These are phyloP conservation scores for Phytophthora aleatoria DNA, from an alignment of 352 stramenopile genomes.

Conservation along the genomic window DNA sequence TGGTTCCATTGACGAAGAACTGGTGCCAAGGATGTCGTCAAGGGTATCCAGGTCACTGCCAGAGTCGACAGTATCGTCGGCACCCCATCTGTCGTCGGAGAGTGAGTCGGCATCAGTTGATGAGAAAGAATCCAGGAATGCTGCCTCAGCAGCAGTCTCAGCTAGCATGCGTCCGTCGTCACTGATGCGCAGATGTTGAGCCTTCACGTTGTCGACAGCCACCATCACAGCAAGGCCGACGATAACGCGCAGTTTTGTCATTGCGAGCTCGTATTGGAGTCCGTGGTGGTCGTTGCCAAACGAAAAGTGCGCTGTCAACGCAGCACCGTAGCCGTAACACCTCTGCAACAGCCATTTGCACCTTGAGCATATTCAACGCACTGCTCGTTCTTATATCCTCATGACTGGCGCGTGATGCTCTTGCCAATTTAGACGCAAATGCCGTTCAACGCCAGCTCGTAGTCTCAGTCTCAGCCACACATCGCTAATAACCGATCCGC, in stretches of 20 bases:
- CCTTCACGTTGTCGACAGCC: background rate
- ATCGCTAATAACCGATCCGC: no score
- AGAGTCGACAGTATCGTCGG: background rate
- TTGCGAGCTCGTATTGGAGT: background rate
- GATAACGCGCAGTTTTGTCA: slow-evolving; percentile 24
- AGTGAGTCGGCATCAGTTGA: slow-evolving; percentile 2
- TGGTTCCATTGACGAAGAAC: background rate
- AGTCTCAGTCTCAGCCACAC: no score
- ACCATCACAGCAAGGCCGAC: slow-evolving; percentile 10
- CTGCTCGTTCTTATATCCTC: no score
- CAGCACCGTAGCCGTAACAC: no score
- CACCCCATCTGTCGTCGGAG: background rate
- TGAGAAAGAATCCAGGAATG: slow-evolving; percentile 11
- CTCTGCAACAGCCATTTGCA: no score
- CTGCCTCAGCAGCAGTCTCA: slow-evolving; percentile 1
- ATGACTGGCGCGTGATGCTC: no score
- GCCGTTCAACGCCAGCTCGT: no score
- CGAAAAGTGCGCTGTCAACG: background rate
- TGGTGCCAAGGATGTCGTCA: slow-evolving; percentile 1
- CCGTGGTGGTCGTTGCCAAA: background rate
- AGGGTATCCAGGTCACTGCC: background rate
- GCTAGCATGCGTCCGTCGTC: slow-evolving; percentile 8
- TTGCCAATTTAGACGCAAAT: no score
- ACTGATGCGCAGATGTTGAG: slow-evolving; percentile 8
- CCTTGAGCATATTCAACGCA: no score